Percentiles rank a stretch among this genome's conserved stretches.
phyloP scores from a whole-genome alignment of 2,329 filamentous ascomycete species.

The Curvularia spicifera region DNA sequence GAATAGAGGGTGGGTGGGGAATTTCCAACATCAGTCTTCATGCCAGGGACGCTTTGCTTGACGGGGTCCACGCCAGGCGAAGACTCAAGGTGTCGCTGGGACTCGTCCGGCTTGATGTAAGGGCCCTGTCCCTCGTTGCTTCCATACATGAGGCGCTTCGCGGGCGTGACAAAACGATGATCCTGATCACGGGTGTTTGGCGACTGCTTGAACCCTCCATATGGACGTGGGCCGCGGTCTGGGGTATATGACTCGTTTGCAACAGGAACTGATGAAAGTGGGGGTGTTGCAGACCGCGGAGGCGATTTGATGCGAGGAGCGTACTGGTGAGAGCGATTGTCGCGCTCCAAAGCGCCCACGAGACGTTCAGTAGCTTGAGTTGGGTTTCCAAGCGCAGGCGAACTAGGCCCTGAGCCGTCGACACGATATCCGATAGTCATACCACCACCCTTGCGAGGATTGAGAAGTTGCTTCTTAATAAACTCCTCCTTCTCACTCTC shows the following conservation, averaged over 20 bases:
- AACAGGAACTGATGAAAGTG: slow-evolving; percentile 55
- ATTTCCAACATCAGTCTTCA: slow-evolving; percentile 44
- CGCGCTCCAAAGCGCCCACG: slow-evolving; percentile 49
- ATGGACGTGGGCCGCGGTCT: slow-evolving; percentile 57
- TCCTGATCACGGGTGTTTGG: slow-evolving; percentile 37
- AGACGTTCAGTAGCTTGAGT: slow-evolving; percentile 59
- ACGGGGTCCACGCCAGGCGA: slow-evolving; percentile 42
- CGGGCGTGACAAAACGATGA: slow-evolving; percentile 43
- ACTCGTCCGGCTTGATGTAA: slow-evolving; percentile 35
- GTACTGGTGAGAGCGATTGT: slow-evolving; percentile 22
- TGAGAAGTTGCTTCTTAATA: slow-evolving; percentile 68
- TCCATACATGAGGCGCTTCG: slow-evolving; percentile 44
- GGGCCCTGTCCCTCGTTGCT: slow-evolving; percentile 30
- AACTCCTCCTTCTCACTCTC: slow-evolving; percentile 86
- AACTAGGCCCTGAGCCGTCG: slow-evolving; percentile 74
- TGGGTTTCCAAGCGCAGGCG: slow-evolving; percentile 59
- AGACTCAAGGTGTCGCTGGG: slow-evolving; percentile 35
- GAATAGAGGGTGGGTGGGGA: slow-evolving; percentile 49
- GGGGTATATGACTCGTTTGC: slow-evolving; percentile 62
- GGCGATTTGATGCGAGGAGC: slow-evolving; percentile 47
- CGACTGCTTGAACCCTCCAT: slow-evolving; percentile 41
- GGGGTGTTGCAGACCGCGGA: slow-evolving; percentile 56
- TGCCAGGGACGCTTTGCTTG: slow-evolving; percentile 41
- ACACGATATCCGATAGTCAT: slow-evolving; percentile 36
- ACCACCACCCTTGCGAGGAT: slow-evolving; percentile 50